These are phyloP conservation scores for Bauhinia variegata DNA, from an alignment of 306 rosid species.

Conservation along the genomic window DNA sequence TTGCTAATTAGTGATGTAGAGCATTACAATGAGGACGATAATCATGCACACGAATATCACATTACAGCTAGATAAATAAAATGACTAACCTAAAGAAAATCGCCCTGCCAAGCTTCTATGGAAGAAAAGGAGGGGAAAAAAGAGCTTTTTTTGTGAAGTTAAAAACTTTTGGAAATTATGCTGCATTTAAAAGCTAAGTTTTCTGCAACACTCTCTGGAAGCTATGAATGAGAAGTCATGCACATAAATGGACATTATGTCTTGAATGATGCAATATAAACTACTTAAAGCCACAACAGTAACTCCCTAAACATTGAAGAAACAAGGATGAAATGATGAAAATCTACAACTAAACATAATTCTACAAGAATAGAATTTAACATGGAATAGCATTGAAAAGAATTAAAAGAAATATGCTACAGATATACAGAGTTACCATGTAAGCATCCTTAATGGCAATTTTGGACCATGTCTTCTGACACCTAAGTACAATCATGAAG, in stretches of 20 bases:
- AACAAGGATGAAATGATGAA: neutral
- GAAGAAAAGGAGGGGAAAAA: no score
- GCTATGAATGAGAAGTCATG: no score
- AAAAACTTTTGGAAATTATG: neutral
- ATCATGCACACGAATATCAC: no score
- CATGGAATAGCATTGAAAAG: neutral
- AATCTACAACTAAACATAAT: neutral
- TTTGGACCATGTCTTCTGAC: neutral
- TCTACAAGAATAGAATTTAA: neutral
- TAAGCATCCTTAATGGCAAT: neutral
- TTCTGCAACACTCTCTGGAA: no score
- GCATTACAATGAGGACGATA: no score
- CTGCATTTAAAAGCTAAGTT: no score
- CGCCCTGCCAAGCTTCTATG: no score
- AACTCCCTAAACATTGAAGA: neutral
- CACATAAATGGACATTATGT: no score
- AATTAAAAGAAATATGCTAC: neutral
- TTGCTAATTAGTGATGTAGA: no score
- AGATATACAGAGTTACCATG: neutral
- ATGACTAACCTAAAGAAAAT: no score
- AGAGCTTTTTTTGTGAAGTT: no score
- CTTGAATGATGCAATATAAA: constrained; percentile 1
- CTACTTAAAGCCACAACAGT: neutral
- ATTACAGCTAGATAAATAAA: no score
- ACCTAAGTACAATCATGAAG: neutral